Evolutionary conservation across 2,329 filamentous ascomycete genomes (phyloP), one percentile per base, ranked within the genome.

Genomic region (Pyrenophora tritici-repentis): DNA sequence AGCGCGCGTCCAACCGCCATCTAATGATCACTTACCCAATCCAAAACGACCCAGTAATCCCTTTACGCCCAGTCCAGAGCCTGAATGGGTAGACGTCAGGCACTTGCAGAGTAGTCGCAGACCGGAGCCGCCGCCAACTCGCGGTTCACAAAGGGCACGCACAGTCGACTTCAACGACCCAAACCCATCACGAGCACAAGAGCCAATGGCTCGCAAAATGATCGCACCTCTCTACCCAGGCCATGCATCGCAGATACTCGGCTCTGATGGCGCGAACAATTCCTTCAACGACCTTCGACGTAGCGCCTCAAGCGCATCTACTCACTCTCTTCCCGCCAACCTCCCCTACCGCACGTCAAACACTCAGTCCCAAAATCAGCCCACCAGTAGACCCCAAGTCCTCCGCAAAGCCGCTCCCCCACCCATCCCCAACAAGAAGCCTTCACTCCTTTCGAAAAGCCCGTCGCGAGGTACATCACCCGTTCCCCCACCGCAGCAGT

Each of bases 21-120:
- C 81, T 33, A 77, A 79, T 7, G 79, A 82, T 9, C 81, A 85
- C 62, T 76, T 85, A 2, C 81, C 90, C 17, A 97, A 96, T 69
- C 84, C 87, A 1, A 81, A 84, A 26, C 84, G 90, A 40, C 84
- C 85, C 10, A 84, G 88, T 1, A 97, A 97, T 65, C 94, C 94
- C 0, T 97, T 95, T 71, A 82, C 81, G 1, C 78, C 82, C 0
- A 86, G 83, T 1, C 81, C 87, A 26, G 90, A 96, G 71, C 84
- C 87, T 8, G 92, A 97, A 65, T 97, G 94, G 94, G 85, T 96
- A 31, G 74, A 78, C 51, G 73, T 80, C 4, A 63, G 61, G 47
- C 60, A 60, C 5, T 56, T 68, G 42, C 53, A 50, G 8, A 48
- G 32, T 18, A 51, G 38, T 38, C 32, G 51, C 26, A 65, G 55